Base-by-base conservation (phyloP, 2,329 filamentous ascomycete species). In the Fusarium luffae region DNA sequence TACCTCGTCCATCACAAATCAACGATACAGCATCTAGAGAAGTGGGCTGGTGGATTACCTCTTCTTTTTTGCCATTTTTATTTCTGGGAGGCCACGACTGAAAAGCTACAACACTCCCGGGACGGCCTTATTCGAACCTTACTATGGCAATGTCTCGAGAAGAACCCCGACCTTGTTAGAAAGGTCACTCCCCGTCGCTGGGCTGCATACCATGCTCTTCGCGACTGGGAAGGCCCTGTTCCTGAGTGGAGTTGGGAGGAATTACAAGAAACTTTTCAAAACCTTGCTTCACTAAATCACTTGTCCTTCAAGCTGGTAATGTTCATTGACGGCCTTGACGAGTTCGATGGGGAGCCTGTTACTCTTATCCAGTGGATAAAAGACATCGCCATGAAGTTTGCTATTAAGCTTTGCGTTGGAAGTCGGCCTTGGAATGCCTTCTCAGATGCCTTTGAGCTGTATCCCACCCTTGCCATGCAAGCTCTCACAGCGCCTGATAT, bases 1-100 rank as follows among this genome's bases (percentile, higher is more conserved):
- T 43, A 43, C 4, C 41, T 43, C 0, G 19, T 1, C 0, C 13
- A 43, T 7, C 41, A 21, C 19, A 0, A 9, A 6, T 16, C 13
- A 7, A 43, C 41, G 0, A 3, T 3, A 1, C 5, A 0, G 0
- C 9, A 43, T 5, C 4, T 43, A 0, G 0, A 14, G 4, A 21
- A 43, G 7, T 16, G 19, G 1, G 19, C 19, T 1, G 41, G 13
- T 10, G 19, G 2, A 16, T 3, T 21, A 2, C 41, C 19, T 10
- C 19, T 43, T 3, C 8, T 19, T 4, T 16, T 43, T 0, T 43
- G 19, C 10, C 21, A 19, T 0, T 43, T 43, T 4, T 43, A 21
- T 13, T 43, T 21, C 41, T 43, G 41, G n/a, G 21, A 43, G 1
- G 13, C 21, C 0, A 16, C 19, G 2, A 11, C 41, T 0, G 41